Percentiles rank a stretch among this genome's conserved stretches.
Conservation (phyloP, 2,329 filamentous ascomycete genomes). For the Nemania diffusa region DNA sequence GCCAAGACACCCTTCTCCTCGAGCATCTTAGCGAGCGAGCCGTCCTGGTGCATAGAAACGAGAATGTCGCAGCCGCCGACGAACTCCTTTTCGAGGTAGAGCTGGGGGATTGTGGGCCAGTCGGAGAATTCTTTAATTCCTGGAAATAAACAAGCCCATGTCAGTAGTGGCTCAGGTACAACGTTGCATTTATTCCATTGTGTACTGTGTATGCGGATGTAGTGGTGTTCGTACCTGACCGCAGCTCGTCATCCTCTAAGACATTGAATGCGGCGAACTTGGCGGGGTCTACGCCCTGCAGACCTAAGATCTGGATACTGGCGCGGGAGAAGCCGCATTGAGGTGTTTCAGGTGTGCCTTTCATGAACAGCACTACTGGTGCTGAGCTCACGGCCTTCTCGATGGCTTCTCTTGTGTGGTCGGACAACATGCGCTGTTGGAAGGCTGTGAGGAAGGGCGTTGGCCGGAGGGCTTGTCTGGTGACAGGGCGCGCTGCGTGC, state of each 20-base stretch:
- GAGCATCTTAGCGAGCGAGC: conserved; percentile 88
- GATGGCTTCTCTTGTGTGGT: conserved; percentile 82
- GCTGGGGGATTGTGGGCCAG: conserved; percentile 97
- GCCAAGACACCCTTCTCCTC: conserved; percentile 92
- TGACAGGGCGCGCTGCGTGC: conserved; percentile 54
- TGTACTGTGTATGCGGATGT: not conserved
- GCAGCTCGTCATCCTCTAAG: conserved; percentile 87
- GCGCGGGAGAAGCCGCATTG: conserved; percentile 98
- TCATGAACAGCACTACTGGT: conserved; percentile 98
- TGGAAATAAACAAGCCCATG: conserved; percentile 48
- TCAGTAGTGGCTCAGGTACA: conserved; percentile 10
- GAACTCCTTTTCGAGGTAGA: conserved; percentile 96
- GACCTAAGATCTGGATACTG: conserved; percentile 90
- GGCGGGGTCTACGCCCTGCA: conserved; percentile 92
- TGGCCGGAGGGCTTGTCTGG: conserved; percentile 41
- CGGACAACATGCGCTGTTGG: conserved; percentile 78
- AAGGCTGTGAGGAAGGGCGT: conserved; percentile 47
- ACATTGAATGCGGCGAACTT: conserved; percentile 99
- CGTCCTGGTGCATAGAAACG: conserved; percentile 96
- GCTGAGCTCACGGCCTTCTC: conserved; percentile 88
- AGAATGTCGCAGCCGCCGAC: conserved; percentile 97
- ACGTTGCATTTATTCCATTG: not conserved
- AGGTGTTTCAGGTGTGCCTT: conserved; percentile 94
- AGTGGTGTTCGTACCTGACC: conserved; percentile 70
- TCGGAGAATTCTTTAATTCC: conserved; percentile 99